Conservation (phyloP, 2,329 filamentous ascomycete genomes). For the Penicillium sp. region DNA sequence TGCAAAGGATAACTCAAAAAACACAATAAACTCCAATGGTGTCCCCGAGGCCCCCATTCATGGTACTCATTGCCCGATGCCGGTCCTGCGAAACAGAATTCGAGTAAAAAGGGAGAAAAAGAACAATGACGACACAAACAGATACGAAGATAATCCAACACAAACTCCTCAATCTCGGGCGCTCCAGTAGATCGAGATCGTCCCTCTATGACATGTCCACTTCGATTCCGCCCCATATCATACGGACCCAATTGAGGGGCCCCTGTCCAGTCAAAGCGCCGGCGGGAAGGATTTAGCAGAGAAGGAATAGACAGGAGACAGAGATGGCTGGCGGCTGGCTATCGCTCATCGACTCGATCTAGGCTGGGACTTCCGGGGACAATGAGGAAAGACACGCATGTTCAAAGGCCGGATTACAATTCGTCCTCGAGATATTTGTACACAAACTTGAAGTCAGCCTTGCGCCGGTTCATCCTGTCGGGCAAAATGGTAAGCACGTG, state of each 20-base stretch:
- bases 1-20: constrained; percentile 5
- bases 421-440: constrained; percentile 98
- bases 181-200: neutral
- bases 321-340: neutral
- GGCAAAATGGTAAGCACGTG: constrained; percentile 16
- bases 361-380: neutral
- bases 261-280: constrained; percentile 8
- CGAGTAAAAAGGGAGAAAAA: constrained; percentile 12
- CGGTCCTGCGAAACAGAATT: constrained; percentile 16
- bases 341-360: neutral
- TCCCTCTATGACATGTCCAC: constrained; percentile 14
- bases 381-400: constrained; percentile 12
- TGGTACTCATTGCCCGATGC: constrained; percentile 33
- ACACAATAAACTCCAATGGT: constrained; percentile 30
- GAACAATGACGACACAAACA: constrained; percentile 12
- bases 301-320: neutral
- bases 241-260: neutral
- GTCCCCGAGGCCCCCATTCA: constrained; percentile 30
- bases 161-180: neutral
- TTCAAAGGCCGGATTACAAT: constrained; percentile 52
- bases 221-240: constrained; percentile 6
- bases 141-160: constrained; percentile 1
- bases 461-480: constrained; percentile 93
- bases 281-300: neutral
- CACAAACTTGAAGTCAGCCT: constrained; percentile 97